A percentile compares a stretch with the other conserved stretches of the same genome.
These are phyloP conservation scores for Fusarium pseudocircinatum DNA, from an alignment of 2,329 filamentous ascomycete genomes.

Conservation along the genomic window DNA sequence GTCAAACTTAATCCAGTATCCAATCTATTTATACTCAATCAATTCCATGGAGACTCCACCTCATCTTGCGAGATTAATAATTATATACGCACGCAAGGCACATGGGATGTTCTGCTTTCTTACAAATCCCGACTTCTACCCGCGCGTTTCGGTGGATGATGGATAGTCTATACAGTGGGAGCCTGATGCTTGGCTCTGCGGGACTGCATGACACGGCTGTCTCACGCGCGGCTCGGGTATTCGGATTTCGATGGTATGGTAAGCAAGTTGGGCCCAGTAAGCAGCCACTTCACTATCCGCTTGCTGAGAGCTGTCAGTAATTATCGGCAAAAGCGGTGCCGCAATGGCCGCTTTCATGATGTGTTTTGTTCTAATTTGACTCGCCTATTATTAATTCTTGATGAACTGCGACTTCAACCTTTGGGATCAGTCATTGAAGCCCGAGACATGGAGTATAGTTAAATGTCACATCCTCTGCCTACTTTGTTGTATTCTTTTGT, in stretches of 20 bases:
- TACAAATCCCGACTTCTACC: neutral
- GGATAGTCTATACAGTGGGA: too few relatives aligned
- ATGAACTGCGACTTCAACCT: too few relatives aligned
- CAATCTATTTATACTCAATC: neutral
- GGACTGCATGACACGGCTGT: neutral
- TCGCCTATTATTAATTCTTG: neutral
- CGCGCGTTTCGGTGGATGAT: neutral
- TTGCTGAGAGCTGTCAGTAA: neutral
- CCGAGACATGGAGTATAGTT: fast-evolving
- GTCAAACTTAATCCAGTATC: too few relatives aligned
- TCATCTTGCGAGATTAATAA: neutral
- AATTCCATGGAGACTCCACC: fast-evolving
- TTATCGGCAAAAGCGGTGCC: neutral
- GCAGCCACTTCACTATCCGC: neutral
- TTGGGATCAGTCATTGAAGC: neutral
- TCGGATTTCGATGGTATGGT: neutral
- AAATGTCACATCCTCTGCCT: neutral
- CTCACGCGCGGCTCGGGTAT: neutral
- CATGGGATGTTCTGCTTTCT: neutral
- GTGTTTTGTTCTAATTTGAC: neutral
- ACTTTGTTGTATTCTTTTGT: neutral
- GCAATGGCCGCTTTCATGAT: neutral
- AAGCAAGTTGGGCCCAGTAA: neutral
- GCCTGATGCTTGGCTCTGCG: neutral
- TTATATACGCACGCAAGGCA: neutral